Evolutionary conservation across 139 green algal species (phyloP).

Genomic region (Picochlorum costavermella): DNA sequence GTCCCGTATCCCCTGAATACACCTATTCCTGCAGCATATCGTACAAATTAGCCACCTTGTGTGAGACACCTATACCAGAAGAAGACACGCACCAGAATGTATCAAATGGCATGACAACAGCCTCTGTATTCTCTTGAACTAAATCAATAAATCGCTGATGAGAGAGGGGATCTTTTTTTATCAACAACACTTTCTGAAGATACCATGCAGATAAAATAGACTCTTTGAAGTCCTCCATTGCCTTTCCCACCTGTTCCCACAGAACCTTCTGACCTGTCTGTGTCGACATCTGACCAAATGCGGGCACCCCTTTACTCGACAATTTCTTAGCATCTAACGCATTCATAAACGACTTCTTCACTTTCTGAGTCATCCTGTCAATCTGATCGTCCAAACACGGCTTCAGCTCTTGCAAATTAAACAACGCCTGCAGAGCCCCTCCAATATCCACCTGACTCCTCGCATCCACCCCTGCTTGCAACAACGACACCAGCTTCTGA

Average conservation of each 20-base stretch:
- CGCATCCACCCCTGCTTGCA: constrained; percentile 63
- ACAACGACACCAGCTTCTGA: constrained; percentile 48
- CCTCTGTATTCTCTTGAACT: constrained; percentile 22
- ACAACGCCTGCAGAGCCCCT: constrained; percentile 79
- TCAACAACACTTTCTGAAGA: constrained; percentile 83
- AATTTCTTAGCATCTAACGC: constrained; percentile 62
- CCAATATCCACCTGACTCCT: constrained; percentile 82
- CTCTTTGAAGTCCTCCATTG: constrained; percentile 46
- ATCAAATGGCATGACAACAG: constrained; percentile 16
- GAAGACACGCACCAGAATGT: constrained; percentile 46
- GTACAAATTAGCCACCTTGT: neutral
- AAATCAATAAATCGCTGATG: constrained; percentile 85
- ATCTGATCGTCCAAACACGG: constrained; percentile 40
- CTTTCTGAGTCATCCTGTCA: constrained; percentile 25
- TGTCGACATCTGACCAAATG: neutral
- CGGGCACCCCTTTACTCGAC: constrained; percentile 17
- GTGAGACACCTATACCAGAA: neutral
- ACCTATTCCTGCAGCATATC: neutral
- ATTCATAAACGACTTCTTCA: constrained; percentile 38
- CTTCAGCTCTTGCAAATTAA: constrained; percentile 74
- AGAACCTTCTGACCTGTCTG: constrained; percentile 39
- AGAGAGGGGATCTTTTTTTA: constrained; percentile 89
- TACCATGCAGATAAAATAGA: constrained; percentile 65
- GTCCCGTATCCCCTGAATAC: neutral
- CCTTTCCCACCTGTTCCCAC: constrained; percentile 52